phyloP scores from a whole-genome alignment of 371 early-diverging fungal genomes.

The Cokeromyces recurvatus region DNA sequence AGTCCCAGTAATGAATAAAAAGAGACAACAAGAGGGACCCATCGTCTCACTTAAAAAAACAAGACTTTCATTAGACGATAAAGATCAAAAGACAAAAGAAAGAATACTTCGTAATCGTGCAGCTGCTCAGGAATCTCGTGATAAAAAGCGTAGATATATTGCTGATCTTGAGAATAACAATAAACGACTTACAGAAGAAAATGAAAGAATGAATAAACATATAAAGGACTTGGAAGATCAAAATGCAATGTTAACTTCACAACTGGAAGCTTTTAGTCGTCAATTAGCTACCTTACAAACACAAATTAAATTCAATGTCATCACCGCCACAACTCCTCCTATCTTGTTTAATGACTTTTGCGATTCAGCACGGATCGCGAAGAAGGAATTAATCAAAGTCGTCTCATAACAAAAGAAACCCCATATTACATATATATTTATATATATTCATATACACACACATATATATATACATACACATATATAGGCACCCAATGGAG shows the following conservation, averaged over 20 bases:
- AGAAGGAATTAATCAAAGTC: constrained; percentile 14
- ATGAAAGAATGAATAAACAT: constrained; percentile 54
- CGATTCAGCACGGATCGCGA: constrained; percentile 55
- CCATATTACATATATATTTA: too few species aligned
- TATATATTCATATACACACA: background rate
- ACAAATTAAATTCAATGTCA: constrained; percentile 37
- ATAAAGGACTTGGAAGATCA: constrained; percentile 61
- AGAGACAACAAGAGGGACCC: constrained; percentile 2
- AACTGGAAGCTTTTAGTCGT: constrained; percentile 53
- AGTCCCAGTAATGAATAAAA: too few species aligned
- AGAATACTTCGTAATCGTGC: constrained; percentile 86
- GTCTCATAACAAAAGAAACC: too few species aligned
- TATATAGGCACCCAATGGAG: constrained; percentile 36
- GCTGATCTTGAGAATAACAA: constrained; percentile 73
- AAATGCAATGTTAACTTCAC: constrained; percentile 52
- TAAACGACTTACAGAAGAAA: constrained; percentile 59
- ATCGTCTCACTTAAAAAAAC: constrained; percentile 22
- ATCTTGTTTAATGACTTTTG: constrained; percentile 48
- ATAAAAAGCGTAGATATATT: constrained; percentile 81
- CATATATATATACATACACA: constrained; percentile 1
- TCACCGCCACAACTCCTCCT: too few species aligned
- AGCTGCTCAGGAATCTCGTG: constrained; percentile 86
- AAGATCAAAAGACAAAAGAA: constrained; percentile 49
- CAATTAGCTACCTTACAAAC: constrained; percentile 51
- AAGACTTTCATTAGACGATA: constrained; percentile 35